Base-by-base conservation (phyloP, 768 basidiomycete species). In the Boletus vinaceobasis region DNA sequence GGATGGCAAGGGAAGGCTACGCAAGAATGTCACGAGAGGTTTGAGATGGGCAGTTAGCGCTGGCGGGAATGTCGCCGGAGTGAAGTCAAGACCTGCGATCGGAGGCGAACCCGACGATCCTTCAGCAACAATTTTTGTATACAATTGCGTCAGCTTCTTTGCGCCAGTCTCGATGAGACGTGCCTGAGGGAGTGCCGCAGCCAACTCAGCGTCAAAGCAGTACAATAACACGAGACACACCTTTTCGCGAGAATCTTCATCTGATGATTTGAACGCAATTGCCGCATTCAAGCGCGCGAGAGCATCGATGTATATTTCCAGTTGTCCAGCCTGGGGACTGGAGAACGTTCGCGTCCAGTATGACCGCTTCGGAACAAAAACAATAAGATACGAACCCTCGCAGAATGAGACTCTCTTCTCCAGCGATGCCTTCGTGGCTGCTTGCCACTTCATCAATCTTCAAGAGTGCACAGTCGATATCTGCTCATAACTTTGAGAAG, bases 41-140 rank as follows among this genome's bases (percentile, higher is more conserved):
- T 73, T 71, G 32, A 93, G 76, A 2, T 77, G 77, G 9, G 73
- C 68, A 15, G 84, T 74, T 9, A 87, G 67, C 5, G 76, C 72
- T 0, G 79, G 71, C 0, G 85, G 81, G 65, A 88, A 86, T 0
- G 81, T 79, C 7, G 75, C 70, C 39, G 78, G 75, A 26, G 76
- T 71, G 46, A 82, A 81, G 29, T 85, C 81, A 0, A 83, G 67
- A 15, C 83, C 83, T 14, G 85, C 80, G 37, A 78, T 75, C 0
- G 83, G 84, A 6, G 86, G 83, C n/a, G 79, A 76, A 29, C 89
- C 89, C 4, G 89, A 87, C 1, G 88, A 92, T 26, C 83, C 87
- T 71, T 91, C 90, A 3, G 91, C 90, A n/a, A 91, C 88, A 32
- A 88, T 77, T 62, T 89, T 90, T n/a, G 89, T 93, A 65, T 87